Base-by-base conservation (phyloP, 352 stramenopile species). In the Phytophthora hibernalis region DNA sequence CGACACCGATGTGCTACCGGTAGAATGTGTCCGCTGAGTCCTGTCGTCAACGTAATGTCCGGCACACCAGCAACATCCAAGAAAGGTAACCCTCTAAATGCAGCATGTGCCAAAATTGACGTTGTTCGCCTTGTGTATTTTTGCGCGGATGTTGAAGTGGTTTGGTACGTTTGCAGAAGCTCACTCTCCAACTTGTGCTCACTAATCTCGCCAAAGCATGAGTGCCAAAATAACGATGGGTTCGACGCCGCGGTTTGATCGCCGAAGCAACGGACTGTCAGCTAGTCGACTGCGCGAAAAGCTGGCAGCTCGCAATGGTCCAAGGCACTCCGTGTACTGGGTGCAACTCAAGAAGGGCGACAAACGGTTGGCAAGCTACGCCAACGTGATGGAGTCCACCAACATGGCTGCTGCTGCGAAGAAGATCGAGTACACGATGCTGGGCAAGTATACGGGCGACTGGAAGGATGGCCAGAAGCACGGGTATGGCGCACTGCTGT, bases 381-480 rank as follows among this genome's bases (percentile, higher is more conserved):
- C 64, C 11, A 80, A 72, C 20, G 68, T 83, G 38, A 77, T 85
- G 72, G 57, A 80, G 40, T 21, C 56, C 22, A 60, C 69, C 42
- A 73, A 82, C 40, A 80, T 87, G 73, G 76, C 65, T 37, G 52
- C 71, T 11, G 12, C 61, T 45, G 43, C 65, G 31, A 64, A 75
- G 21, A 76, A 78, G 43, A 74, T 90, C 30, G 74, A 88, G 53
- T 94, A 91, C 44, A 82, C 82, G 22, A 51, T 91, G 38, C 59
- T 83, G 24, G 83, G 82, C 38, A 95, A 93, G 64, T 96, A 99
- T 80, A 97, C 96, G 50, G 96, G 96, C 22, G 82, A 97, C 64
- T 98, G 95, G 95, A 89, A 90, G 54, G 77, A 96, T 45, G 96
- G 97, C 48, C 83, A 93, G 63, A 97, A 97, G 68, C 91, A 98